Evolutionary conservation across 306 rosid genomes (phyloP).

Genomic region (Corylus americana): DNA sequence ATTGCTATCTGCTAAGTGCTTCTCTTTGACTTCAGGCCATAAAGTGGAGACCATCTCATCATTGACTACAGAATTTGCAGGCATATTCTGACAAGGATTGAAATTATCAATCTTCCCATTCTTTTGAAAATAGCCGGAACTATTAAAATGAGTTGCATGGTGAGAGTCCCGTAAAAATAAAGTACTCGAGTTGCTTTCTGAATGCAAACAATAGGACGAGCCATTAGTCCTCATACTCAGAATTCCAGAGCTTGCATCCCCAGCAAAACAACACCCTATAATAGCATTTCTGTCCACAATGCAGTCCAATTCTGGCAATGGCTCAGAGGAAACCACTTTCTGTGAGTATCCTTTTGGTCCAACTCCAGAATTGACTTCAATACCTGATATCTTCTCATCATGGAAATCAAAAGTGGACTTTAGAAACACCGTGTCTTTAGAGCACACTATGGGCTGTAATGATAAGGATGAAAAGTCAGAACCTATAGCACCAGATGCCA

Average conservation of each 20-base stretch:
- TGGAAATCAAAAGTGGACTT: constrained; percentile 27
- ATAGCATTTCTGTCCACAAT: constrained; percentile 28
- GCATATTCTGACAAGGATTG: constrained; percentile 22
- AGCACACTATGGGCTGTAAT: neutral
- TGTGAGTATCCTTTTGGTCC: constrained; percentile 18
- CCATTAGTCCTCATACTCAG: constrained; percentile 31
- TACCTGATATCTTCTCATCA: constrained; percentile 30
- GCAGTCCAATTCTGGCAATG: constrained; percentile 22
- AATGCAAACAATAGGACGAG: constrained; percentile 18
- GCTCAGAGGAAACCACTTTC: constrained; percentile 29
- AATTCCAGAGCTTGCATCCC: constrained; percentile 33
- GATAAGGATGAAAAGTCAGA: constrained; percentile 20
- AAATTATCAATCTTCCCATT: constrained; percentile 39
- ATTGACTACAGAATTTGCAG: constrained; percentile 28
- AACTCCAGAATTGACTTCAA: constrained; percentile 29
- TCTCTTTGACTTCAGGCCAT: constrained; percentile 23
- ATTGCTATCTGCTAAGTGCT: constrained; percentile 31
- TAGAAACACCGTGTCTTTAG: constrained; percentile 33
- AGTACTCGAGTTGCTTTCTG: neutral
- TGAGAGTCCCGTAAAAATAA: neutral
- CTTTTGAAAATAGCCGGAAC: neutral
- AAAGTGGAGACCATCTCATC: constrained; percentile 22
- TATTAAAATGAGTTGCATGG: constrained; percentile 5
- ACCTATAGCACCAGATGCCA: constrained; percentile 22
- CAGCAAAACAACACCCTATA: constrained; percentile 20